Conservation (phyloP, 495 filamentous ascomycete genomes). For the Podospora australis region DNA sequence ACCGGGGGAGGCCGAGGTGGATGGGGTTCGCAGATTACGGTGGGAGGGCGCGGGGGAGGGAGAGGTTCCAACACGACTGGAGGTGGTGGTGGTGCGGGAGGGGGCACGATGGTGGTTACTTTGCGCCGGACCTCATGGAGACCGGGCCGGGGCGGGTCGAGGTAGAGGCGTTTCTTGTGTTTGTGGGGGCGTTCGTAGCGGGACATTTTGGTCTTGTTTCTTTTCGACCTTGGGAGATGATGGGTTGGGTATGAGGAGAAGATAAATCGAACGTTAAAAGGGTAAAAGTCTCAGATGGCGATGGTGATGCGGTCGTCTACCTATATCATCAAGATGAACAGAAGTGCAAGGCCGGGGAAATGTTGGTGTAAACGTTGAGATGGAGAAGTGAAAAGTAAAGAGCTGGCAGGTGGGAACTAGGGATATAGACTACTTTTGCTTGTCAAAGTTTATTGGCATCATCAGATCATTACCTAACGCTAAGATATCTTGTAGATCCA, state of each 20-base stretch:
- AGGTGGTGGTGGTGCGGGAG: constrained; percentile 25
- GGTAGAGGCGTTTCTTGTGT: constrained; percentile 41
- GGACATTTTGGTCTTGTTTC: constrained; percentile 5
- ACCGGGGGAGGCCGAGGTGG: constrained; percentile 23
- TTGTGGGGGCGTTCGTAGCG: constrained; percentile 9
- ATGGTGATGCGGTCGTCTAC: too few species aligned
- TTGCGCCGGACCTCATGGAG: constrained; percentile 32
- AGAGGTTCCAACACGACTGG: constrained; percentile 16
- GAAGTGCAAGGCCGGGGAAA: too few species aligned
- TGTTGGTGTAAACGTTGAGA: too few species aligned
- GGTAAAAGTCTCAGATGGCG: background rate
- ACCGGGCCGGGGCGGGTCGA: constrained; percentile 36
- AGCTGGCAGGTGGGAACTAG: too few species aligned
- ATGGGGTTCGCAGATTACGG: constrained; percentile 15
- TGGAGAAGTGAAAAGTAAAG: too few species aligned
- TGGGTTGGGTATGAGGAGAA: background rate
- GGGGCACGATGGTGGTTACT: constrained; percentile 38
- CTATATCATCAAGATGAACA: too few species aligned
- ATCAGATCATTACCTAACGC: too few species aligned
- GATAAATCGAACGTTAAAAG: background rate
- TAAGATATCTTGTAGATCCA: background rate
- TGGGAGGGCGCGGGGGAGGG: constrained; percentile 23
- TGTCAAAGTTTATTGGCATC: too few species aligned
- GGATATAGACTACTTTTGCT: too few species aligned
- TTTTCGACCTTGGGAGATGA: too few species aligned